These are phyloP conservation scores for Mortierella sp. DNA, from an alignment of 371 early-diverging fungal genomes.

Conservation along the genomic window DNA sequence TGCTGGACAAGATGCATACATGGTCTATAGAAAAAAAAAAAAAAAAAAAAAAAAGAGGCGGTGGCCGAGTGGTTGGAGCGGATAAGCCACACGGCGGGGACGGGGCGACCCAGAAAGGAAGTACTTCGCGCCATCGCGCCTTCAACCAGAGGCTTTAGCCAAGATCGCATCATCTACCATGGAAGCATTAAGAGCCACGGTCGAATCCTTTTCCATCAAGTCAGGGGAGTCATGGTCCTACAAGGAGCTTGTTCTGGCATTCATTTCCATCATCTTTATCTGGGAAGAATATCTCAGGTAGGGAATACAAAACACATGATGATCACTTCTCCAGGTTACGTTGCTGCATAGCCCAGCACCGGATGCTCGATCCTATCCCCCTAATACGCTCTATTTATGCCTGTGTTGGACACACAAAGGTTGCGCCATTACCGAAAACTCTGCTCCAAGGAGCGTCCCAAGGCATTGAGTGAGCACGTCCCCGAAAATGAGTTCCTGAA, in stretches of 20 bases:
- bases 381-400: neutral
- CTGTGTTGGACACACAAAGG: constrained; percentile 30
- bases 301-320: neutral
- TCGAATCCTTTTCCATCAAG: no score
- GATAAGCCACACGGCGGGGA: no score
- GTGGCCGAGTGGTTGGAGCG: no score
- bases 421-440: constrained; percentile 82
- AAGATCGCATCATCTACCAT: no score
- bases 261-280: constrained; percentile 70
- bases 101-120: no score
- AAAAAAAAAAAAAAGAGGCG: no score
- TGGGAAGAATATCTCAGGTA: constrained; percentile 80
- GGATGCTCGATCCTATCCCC: neutral
- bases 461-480: constrained; percentile 71
- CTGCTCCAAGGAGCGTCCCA: constrained; percentile 71
- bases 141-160: no score
- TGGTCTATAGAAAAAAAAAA: no score
- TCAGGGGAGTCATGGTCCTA: constrained; percentile 57
- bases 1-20: no score
- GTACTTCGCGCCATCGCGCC: no score
- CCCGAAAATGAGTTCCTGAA: constrained; percentile 81
- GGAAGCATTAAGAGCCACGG: no score
- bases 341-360: neutral
- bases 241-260: constrained; percentile 80
- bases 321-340: neutral